Evolutionary conservation across 1,284 basidiomycete genomes (phyloP).

Genomic region (Lentinula novae-zelandiae): DNA sequence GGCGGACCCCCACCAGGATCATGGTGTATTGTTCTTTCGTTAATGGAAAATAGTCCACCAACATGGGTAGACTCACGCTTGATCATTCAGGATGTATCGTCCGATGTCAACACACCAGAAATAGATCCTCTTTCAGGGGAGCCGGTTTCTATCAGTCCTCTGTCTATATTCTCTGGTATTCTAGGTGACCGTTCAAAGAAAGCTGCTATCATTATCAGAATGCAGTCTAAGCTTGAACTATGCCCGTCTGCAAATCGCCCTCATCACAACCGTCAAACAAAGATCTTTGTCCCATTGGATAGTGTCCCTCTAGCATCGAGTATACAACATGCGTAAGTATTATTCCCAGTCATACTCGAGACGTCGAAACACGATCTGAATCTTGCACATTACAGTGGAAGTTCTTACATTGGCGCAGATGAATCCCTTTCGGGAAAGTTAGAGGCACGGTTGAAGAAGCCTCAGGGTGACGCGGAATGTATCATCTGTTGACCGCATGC

Average conservation of each 20-base stretch:
- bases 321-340: constrained; percentile 55
- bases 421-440: constrained; percentile 50
- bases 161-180: constrained; percentile 8
- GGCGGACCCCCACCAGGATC: constrained; percentile 33
- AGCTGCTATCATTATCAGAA: constrained; percentile 37
- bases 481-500: constrained; percentile 42
- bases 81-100: constrained; percentile 38
- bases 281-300: constrained; percentile 42
- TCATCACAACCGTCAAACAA: constrained; percentile 16
- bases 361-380: not conserved
- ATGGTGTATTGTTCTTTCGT: constrained; percentile 53
- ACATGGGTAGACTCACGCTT: constrained; percentile 58
- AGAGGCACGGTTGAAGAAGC: constrained; percentile 49
- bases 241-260: constrained; percentile 18
- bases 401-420: constrained; percentile 50
- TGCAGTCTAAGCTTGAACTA: constrained; percentile 34
- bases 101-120: constrained; percentile 17
- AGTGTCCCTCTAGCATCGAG: constrained; percentile 40
- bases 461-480: constrained; percentile 42
- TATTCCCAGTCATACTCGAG: not conserved
- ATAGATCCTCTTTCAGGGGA: not conserved
- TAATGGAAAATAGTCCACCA: constrained; percentile 57
- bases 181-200: constrained; percentile 25
- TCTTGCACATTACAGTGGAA: constrained; percentile 35
- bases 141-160: not conserved